phyloP scores from a whole-genome alignment of 345 rosid species.

The Syzygium aqueum region DNA sequence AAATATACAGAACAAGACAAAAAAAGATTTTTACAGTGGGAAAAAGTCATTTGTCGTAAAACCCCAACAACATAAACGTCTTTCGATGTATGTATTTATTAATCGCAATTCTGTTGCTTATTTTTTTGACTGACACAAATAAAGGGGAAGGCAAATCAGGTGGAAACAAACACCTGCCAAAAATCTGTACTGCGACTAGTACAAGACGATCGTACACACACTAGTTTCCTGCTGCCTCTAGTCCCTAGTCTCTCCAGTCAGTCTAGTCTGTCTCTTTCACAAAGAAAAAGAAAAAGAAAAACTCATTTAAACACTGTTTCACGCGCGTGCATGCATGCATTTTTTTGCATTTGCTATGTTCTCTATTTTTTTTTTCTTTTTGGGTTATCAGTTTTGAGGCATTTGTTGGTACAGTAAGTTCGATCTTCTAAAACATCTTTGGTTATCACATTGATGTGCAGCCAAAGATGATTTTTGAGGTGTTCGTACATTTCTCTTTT shows the following conservation, averaged over 20 bases:
- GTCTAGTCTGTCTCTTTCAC: neutral
- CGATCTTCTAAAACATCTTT: neutral
- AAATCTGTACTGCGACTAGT: neutral
- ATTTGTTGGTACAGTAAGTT: neutral
- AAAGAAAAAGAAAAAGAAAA: neutral
- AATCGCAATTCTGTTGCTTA: neutral
- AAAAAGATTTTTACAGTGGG: neutral
- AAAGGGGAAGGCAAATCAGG: neutral
- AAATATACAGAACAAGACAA: neutral
- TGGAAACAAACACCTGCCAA: neutral
- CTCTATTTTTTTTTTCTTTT: neutral
- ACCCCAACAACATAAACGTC: neutral
- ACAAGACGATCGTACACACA: neutral
- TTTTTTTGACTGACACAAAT: neutral
- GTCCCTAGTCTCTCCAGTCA: constrained; percentile 8
- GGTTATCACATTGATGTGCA: neutral
- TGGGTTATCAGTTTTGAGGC: neutral
- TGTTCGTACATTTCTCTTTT: neutral
- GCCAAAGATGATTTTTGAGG: neutral
- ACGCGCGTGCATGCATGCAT: neutral
- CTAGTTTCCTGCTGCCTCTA: constrained; percentile 5
- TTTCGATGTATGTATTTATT: neutral
- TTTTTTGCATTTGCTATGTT: neutral
- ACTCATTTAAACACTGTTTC: neutral
- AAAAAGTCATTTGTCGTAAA: neutral